phyloP scores from a whole-genome alignment of 2,329 filamentous ascomycete species.

The Tolypocladium cylindrosporum region DNA sequence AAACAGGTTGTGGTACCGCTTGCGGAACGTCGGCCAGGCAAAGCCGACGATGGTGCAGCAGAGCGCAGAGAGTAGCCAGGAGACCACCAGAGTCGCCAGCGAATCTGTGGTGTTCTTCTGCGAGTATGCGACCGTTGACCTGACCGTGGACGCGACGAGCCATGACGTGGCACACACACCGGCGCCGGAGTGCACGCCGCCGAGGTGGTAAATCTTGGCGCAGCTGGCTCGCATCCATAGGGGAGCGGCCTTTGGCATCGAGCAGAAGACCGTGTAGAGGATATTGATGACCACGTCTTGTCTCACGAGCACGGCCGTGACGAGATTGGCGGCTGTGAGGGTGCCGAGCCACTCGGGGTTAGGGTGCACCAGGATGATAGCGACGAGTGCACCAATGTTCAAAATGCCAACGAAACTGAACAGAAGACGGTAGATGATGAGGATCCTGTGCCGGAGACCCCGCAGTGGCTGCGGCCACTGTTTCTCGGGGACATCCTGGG shows the following conservation, averaged over 20 bases:
- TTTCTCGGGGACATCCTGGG: conserved; percentile 28
- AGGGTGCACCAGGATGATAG: conserved; percentile 25
- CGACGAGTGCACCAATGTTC: conserved; percentile 38
- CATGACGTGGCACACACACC: conserved; percentile 38
- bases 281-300: conserved; percentile 44
- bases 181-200: conserved; percentile 40
- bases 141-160: conserved; percentile 33
- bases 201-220: conserved; percentile 42
- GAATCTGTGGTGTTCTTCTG: conserved; percentile 23
- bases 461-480: conserved; percentile 25
- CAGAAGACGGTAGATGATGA: conserved; percentile 45
- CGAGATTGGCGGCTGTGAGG: conserved; percentile 37
- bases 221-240: conserved; percentile 35
- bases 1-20: conserved; percentile 56
- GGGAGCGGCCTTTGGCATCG: conserved; percentile 33
- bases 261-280: conserved; percentile 36
- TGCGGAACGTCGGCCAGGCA: conserved; percentile 54
- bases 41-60: conserved; percentile 49
- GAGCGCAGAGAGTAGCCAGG: conserved; percentile 47
- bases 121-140: conserved; percentile 23
- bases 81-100: conserved; percentile 34
- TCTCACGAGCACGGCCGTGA: conserved; percentile 38
- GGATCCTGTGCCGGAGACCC: conserved; percentile 31
- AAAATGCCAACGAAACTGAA: conserved; percentile 42
- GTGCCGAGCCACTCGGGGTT: conserved; percentile 27